Conservation (phyloP, 306 rosid genomes). For the Astragalus glycyphyllos region DNA sequence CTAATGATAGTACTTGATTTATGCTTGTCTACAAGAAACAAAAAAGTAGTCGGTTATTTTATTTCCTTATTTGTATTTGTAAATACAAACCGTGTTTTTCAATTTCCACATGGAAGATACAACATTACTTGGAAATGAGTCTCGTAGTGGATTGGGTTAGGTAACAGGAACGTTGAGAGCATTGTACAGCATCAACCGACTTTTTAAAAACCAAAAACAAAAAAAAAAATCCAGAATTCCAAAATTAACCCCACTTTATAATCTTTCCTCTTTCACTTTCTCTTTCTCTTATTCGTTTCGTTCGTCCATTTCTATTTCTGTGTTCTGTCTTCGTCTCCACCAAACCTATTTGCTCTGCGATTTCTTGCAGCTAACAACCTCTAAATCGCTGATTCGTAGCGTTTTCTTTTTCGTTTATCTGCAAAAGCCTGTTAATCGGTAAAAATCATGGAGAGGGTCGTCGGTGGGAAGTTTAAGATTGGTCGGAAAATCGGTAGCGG, state of each 20-base stretch:
- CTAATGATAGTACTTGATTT: too few relatives aligned
- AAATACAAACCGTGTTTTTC: slow-evolving; percentile 38
- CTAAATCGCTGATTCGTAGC: neutral
- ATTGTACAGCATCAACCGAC: slow-evolving; percentile 40
- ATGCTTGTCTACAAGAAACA: neutral
- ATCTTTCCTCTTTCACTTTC: neutral
- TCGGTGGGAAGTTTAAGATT: slow-evolving; percentile 67
- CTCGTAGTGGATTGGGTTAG: slow-evolving; percentile 12
- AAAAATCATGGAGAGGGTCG: slow-evolving; percentile 61
- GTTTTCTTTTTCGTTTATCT: neutral
- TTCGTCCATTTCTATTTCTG: neutral
- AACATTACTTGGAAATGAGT: slow-evolving; percentile 21
- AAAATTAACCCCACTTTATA: slow-evolving; percentile 29
- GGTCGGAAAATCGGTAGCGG: slow-evolving; percentile 85
- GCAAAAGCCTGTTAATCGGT: neutral
- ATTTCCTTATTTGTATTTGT: too few relatives aligned
- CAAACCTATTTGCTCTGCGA: slow-evolving; percentile 1
- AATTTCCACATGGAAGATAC: slow-evolving; percentile 8
- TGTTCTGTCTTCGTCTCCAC: neutral
- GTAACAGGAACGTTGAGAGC: slow-evolving; percentile 33
- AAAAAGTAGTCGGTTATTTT: neutral
- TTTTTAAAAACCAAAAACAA: slow-evolving; percentile 3
- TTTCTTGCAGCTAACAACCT: neutral
- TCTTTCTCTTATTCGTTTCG: neutral
- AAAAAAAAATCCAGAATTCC: slow-evolving; percentile 1